Evolutionary conservation across 148 eudicot genomes (phyloP).

Genomic region (Diospyros kaki): DNA sequence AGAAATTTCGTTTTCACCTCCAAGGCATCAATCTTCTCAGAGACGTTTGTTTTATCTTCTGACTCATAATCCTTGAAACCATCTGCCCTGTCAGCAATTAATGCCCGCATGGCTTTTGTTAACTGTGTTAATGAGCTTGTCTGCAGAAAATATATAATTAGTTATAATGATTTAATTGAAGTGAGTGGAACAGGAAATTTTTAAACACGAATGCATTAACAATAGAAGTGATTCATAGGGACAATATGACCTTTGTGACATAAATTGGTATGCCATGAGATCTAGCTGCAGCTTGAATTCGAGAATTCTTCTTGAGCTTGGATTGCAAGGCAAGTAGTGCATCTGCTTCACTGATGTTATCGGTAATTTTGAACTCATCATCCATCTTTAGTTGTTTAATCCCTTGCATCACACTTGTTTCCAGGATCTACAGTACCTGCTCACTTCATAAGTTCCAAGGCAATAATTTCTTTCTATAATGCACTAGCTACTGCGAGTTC

Average conservation of each 20-base stretch:
- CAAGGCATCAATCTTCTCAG: conserved; percentile 81
- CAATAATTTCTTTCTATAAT: conserved; percentile 7
- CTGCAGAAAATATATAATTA: conserved; percentile 33
- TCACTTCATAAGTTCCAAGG: conserved; percentile 22
- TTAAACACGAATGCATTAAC: background rate
- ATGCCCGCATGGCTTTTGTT: conserved; percentile 60
- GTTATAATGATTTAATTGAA: conserved; percentile 3
- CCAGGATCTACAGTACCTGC: conserved; percentile 61
- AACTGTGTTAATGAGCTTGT: conserved; percentile 68
- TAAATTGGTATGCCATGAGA: conserved; percentile 75
- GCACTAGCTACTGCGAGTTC: background rate
- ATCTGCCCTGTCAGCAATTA: conserved; percentile 58
- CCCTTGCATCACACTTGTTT: conserved; percentile 74
- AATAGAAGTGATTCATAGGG: background rate
- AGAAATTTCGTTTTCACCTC: conserved; percentile 50
- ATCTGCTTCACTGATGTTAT: conserved; percentile 88
- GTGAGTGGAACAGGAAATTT: background rate
- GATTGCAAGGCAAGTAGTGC: conserved; percentile 75
- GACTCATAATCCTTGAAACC: conserved; percentile 42
- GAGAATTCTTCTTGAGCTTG: conserved; percentile 78
- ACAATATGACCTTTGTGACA: conserved; percentile 52
- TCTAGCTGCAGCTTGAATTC: conserved; percentile 82
- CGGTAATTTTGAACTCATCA: conserved; percentile 60
- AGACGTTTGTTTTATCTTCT: conserved; percentile 45
- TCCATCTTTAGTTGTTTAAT: conserved; percentile 64